phyloP scores from a whole-genome alignment of 495 filamentous ascomycete genomes.

The Lophiostoma macrostomum region DNA sequence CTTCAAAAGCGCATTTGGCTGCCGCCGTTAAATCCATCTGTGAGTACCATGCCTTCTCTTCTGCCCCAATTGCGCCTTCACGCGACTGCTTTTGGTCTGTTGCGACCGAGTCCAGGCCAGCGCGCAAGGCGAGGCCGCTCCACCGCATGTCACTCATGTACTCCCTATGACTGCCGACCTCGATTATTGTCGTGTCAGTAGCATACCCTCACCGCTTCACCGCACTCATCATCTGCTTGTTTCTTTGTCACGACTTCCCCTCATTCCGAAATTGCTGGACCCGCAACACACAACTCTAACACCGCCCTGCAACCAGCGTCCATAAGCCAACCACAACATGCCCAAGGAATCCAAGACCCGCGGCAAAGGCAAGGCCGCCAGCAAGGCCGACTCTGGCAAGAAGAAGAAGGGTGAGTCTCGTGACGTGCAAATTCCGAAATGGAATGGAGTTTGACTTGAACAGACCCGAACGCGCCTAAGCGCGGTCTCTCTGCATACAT shows the following conservation, averaged over 20 bases:
- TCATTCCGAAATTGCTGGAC: background rate
- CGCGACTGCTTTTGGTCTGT: conserved; percentile 10
- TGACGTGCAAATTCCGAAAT: conserved; percentile 17
- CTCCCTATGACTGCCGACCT: background rate
- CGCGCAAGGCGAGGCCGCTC: background rate
- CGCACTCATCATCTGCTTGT: background rate
- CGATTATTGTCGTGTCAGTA: background rate
- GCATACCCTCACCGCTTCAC: background rate
- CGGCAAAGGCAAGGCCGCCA: conserved; percentile 54
- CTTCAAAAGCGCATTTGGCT: background rate
- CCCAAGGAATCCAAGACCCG: conserved; percentile 67
- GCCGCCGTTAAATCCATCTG: background rate
- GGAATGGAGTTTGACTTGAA: conserved; percentile 22
- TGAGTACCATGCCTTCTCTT: conserved; percentile 8
- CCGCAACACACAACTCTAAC: background rate
- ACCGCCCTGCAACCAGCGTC: background rate
- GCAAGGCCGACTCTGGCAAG: conserved; percentile 52
- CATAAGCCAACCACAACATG: conserved; percentile 52
- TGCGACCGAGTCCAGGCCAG: conserved; percentile 12
- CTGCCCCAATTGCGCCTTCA: background rate
- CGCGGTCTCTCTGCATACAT: conserved; percentile 99
- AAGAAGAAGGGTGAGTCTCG: conserved; percentile 77
- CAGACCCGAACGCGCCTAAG: conserved; percentile 98
- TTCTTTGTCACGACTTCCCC: background rate
- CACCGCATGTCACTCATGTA: conserved; percentile 12